Evolutionary conservation across 345 rosid species (phyloP).

Genomic region (Triadica sebifera): DNA sequence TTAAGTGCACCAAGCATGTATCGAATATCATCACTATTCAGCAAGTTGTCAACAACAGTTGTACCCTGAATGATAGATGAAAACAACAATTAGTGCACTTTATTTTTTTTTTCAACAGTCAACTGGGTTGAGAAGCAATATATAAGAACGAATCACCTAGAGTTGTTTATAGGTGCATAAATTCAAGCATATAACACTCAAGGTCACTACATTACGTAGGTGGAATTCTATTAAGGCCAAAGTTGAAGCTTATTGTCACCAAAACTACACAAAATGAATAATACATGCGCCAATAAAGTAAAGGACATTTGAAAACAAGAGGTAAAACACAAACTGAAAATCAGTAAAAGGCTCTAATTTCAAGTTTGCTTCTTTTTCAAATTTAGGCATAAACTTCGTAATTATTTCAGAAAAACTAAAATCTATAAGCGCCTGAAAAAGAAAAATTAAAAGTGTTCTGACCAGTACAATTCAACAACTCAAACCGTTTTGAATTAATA

Average conservation of each 20-base stretch:
- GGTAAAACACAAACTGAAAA: background rate
- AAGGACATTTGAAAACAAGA: background rate
- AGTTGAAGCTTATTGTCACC: background rate
- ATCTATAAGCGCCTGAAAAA: background rate
- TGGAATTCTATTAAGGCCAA: background rate
- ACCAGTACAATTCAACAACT: background rate
- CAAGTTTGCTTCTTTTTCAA: background rate
- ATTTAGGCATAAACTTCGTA: background rate
- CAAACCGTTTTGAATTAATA: background rate
- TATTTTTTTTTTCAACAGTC: background rate
- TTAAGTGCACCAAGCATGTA: slow-evolving; percentile 89
- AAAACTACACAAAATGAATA: background rate
- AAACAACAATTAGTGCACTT: background rate
- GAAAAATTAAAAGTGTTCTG: background rate
- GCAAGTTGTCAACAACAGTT: slow-evolving; percentile 81
- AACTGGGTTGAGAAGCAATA: background rate
- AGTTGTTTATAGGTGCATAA: background rate
- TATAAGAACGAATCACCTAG: background rate
- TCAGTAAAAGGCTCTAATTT: background rate
- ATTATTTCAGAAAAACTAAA: background rate
- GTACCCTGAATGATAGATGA: slow-evolving; percentile 56
- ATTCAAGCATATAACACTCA: background rate
- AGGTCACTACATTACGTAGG: background rate
- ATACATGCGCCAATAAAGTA: background rate
- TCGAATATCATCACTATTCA: slow-evolving; percentile 83